Percentiles rank a stretch among this genome's conserved stretches.
phyloP scores from a whole-genome alignment of 345 rosid genomes.

The Salix brachista region DNA sequence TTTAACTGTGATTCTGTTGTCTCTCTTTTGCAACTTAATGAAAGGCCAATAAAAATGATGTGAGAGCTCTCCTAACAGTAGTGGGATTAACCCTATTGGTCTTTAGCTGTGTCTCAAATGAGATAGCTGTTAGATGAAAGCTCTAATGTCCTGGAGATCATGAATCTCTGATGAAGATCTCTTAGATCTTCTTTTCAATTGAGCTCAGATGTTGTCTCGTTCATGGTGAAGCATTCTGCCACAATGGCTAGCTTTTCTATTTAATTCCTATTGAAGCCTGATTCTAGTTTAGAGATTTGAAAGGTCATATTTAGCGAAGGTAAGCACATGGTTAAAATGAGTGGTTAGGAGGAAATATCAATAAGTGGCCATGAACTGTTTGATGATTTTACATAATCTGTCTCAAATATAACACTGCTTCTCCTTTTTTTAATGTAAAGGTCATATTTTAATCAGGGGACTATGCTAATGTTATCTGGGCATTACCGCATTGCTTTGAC shows the following conservation, averaged over 20 bases:
- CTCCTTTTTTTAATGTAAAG: too few species aligned
- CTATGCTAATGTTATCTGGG: neutral
- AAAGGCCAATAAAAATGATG: neutral
- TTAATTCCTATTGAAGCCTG: neutral
- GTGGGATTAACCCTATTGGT: neutral
- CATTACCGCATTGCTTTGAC: neutral
- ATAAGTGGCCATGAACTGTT: neutral
- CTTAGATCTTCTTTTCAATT: neutral
- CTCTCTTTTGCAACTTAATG: neutral
- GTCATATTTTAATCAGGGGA: neutral
- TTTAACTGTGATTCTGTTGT: neutral
- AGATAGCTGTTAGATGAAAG: neutral
- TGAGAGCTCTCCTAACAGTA: neutral
- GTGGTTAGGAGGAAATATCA: neutral
- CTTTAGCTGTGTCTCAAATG: neutral
- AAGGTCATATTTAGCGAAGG: neutral
- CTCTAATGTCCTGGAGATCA: neutral
- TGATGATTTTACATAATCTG: neutral
- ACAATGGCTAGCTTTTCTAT: too few species aligned
- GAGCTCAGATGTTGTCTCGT: neutral
- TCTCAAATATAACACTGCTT: neutral
- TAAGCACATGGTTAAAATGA: neutral
- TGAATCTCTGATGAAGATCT: neutral
- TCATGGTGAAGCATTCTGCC: neutral
- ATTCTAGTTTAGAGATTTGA: neutral